Evolutionary conservation across 1,284 basidiomycete species (phyloP).

Genomic region (Flammula alnicola): DNA sequence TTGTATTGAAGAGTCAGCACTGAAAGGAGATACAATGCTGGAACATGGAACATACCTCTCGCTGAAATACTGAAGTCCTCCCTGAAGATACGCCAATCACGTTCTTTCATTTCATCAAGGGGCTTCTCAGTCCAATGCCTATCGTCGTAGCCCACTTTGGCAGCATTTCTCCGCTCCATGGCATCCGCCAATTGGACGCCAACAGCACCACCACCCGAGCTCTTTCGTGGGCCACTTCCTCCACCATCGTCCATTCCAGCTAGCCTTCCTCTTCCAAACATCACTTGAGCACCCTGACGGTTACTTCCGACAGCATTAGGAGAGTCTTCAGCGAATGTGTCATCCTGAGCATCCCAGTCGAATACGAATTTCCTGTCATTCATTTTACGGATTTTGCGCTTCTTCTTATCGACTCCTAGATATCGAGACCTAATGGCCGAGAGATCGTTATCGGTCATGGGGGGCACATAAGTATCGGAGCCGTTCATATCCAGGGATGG

Average conservation of each 20-base stretch:
- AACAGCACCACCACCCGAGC: constrained; percentile 34
- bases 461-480: constrained; percentile 56
- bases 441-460: constrained; percentile 78
- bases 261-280: constrained; percentile 83
- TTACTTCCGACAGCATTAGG: constrained; percentile 65
- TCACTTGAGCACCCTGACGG: constrained; percentile 81
- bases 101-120: constrained; percentile 92
- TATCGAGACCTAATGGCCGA: constrained; percentile 85
- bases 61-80: constrained; percentile 98
- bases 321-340: constrained; percentile 78
- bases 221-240: constrained; percentile 41
- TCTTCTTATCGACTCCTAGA: constrained; percentile 90
- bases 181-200: constrained; percentile 75
- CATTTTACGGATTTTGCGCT: constrained; percentile 91
- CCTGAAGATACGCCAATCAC: constrained; percentile 99
- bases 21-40: constrained; percentile 2
- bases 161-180: constrained; percentile 82
- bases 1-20: constrained; percentile 11
- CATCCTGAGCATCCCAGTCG: constrained; percentile 95
- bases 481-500: constrained; percentile 42
- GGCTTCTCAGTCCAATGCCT: constrained; percentile 98
- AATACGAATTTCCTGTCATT: constrained; percentile 98
- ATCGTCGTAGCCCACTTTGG: constrained; percentile 84
- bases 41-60: constrained; percentile 56
- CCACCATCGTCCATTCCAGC: constrained; percentile 87